phyloP scores from a whole-genome alignment of 2,329 filamentous ascomycete species.

The Ceratocystis destructans region DNA sequence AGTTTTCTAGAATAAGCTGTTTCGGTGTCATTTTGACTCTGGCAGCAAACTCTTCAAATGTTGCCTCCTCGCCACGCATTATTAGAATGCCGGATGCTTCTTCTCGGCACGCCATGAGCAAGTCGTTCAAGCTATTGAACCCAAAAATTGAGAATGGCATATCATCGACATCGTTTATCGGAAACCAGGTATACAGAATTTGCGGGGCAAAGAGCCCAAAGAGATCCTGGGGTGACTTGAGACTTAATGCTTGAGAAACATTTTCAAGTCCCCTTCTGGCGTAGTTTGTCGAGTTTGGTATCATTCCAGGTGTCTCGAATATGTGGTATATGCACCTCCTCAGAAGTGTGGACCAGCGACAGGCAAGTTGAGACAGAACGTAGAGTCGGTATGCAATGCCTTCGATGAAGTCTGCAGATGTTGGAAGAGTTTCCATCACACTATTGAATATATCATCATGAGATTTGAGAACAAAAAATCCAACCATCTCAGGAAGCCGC shows the following conservation, averaged over 20 bases:
- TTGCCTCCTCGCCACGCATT: conserved; percentile 61
- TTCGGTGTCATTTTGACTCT: conserved; percentile 40
- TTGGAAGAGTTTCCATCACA: conserved; percentile 65
- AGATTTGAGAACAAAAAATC: conserved; percentile 63
- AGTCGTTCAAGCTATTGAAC: conserved; percentile 52
- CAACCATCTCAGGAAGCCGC: conserved; percentile 60
- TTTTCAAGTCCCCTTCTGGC: conserved; percentile 56
- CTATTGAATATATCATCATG: conserved; percentile 80
- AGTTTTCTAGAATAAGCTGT: conserved; percentile 51
- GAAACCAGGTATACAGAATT: conserved; percentile 80
- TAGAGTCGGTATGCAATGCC: conserved; percentile 75
- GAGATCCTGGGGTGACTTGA: conserved; percentile 54
- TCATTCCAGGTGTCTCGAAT: conserved; percentile 73
- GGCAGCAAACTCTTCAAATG: conserved; percentile 45
- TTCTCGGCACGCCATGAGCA: conserved; percentile 56
- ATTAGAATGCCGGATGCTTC: conserved; percentile 70
- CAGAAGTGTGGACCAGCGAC: conserved; percentile 72
- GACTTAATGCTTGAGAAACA: conserved; percentile 50
- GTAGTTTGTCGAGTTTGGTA: conserved; percentile 51
- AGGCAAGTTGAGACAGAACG: conserved; percentile 62
- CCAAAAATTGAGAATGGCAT: conserved; percentile 81
- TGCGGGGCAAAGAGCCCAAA: conserved; percentile 81
- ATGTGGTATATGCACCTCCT: conserved; percentile 84
- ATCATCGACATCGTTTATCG: conserved; percentile 47
- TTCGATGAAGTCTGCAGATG: conserved; percentile 55